Percentiles rank a stretch among this genome's conserved stretches.
These are phyloP conservation scores for Periconia sp. DNA, from an alignment of 2,329 filamentous ascomycete species.

Conservation along the genomic window DNA sequence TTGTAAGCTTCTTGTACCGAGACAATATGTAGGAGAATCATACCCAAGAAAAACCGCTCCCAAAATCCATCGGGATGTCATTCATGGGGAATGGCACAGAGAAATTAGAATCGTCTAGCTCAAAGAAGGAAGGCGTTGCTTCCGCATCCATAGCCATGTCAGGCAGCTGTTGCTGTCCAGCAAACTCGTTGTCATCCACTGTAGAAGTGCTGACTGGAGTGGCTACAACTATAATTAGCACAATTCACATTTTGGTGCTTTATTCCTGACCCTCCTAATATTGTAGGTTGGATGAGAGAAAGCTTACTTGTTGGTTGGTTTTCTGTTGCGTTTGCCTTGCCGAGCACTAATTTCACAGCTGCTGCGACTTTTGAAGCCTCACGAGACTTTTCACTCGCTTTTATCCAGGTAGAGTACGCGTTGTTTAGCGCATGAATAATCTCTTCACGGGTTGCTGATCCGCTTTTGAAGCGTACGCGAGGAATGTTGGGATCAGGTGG, in stretches of 20 bases:
- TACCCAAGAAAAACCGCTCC: slow-evolving; percentile 33
- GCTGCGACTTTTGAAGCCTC: slow-evolving; percentile 38
- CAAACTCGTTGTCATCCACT: background rate
- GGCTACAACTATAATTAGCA: too few relatives aligned
- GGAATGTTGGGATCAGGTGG: slow-evolving; percentile 1
- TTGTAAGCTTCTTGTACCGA: background rate
- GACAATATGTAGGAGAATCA: background rate
- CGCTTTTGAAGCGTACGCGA: slow-evolving; percentile 21
- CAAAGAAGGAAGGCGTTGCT: slow-evolving; percentile 19
- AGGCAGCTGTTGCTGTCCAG: background rate
- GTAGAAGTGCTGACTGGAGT: background rate
- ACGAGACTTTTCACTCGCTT: slow-evolving; percentile 31
- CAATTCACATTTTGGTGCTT: too few relatives aligned
- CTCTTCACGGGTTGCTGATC: slow-evolving; percentile 29
- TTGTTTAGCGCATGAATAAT: slow-evolving; percentile 29
- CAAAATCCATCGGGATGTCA: slow-evolving; percentile 31
- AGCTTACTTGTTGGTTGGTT: slow-evolving; percentile 5
- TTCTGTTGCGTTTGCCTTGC: slow-evolving; percentile 20
- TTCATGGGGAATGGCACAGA: slow-evolving; percentile 18
- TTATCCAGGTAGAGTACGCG: slow-evolving; percentile 32
- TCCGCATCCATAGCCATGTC: background rate
- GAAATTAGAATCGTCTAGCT: slow-evolving; percentile 12
- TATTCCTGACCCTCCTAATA: too few relatives aligned
- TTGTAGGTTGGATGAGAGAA: too few relatives aligned
- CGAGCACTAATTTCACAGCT: slow-evolving; percentile 34